phyloP scores from a whole-genome alignment of 2,329 filamentous ascomycete genomes.

The Monilinia polystroma region DNA sequence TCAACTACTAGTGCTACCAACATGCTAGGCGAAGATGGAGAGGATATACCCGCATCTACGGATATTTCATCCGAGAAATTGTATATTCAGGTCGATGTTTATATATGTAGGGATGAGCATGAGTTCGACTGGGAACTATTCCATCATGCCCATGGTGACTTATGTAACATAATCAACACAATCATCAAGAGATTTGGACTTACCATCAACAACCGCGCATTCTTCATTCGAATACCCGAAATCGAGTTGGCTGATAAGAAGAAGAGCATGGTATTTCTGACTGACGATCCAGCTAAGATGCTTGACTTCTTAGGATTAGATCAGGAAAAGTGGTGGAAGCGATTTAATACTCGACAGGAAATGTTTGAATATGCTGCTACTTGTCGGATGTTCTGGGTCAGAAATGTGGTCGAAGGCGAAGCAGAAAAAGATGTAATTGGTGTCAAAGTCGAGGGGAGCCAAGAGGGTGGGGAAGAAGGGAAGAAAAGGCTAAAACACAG shows the following conservation, averaged over 20 bases:
- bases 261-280: conserved; percentile 57
- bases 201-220: conserved; percentile 59
- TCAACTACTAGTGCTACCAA: not conserved
- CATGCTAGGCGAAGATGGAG: not conserved
- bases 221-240: conserved; percentile 66
- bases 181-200: conserved; percentile 65
- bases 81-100: conserved; percentile 69
- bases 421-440: conserved; percentile 25
- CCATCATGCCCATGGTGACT: conserved; percentile 69
- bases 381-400: conserved; percentile 58
- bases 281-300: conserved; percentile 53
- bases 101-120: conserved; percentile 47
- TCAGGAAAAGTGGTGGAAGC: conserved; percentile 48
- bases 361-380: conserved; percentile 62
- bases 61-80: conserved; percentile 23
- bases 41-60: not conserved
- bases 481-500: conserved; percentile 49
- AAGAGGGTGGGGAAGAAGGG: conserved; percentile 39
- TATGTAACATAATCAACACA: conserved; percentile 64
- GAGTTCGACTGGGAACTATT: conserved; percentile 64
- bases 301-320: conserved; percentile 65
- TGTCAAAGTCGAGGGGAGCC: conserved; percentile 23
- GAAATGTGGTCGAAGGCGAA: conserved; percentile 37
- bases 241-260: conserved; percentile 61
- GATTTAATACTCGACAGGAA: conserved; percentile 54